Evolutionary conservation across 75 land plant genomes (phyloP).

Genomic region (Selaginella moellendorffii): DNA sequence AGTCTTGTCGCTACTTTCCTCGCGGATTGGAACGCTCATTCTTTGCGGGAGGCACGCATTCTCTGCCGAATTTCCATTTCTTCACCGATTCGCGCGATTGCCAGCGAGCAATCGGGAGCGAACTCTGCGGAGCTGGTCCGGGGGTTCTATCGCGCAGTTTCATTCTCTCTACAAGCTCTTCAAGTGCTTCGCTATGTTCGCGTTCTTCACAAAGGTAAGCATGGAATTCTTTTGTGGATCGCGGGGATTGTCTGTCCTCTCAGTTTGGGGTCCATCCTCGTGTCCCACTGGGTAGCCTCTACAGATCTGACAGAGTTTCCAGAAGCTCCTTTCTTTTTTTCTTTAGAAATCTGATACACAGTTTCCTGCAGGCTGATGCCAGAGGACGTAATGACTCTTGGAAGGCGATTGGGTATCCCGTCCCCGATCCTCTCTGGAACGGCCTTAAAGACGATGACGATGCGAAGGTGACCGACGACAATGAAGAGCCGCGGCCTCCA

Average conservation of each 20-base stretch:
- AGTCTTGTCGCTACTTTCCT: neutral
- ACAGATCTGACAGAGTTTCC: too few relatives aligned
- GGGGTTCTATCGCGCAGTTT: neutral
- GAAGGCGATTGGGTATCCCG: slow-evolving; percentile 38
- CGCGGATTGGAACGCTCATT: neutral
- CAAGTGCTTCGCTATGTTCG: neutral
- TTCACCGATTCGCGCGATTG: neutral
- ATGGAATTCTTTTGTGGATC: too few relatives aligned
- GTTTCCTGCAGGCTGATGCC: slow-evolving; percentile 43
- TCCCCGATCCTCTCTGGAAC: slow-evolving; percentile 12
- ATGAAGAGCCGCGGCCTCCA: slow-evolving; percentile 24
- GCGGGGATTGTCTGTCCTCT: too few relatives aligned
- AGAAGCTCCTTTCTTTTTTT: too few relatives aligned
- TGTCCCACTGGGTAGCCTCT: too few relatives aligned
- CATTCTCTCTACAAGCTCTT: neutral
- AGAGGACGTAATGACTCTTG: slow-evolving; percentile 30
- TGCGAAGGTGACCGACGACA: neutral
- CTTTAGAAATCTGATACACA: too few relatives aligned
- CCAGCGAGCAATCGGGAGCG: neutral
- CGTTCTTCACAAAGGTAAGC: neutral
- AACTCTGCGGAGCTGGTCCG: neutral
- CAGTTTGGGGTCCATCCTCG: too few relatives aligned
- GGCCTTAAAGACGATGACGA: neutral
- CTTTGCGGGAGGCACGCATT: neutral
- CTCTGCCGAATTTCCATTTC: neutral